phyloP scores from a whole-genome alignment of 257 asterid genomes.

The Solanum appendiculatum region DNA sequence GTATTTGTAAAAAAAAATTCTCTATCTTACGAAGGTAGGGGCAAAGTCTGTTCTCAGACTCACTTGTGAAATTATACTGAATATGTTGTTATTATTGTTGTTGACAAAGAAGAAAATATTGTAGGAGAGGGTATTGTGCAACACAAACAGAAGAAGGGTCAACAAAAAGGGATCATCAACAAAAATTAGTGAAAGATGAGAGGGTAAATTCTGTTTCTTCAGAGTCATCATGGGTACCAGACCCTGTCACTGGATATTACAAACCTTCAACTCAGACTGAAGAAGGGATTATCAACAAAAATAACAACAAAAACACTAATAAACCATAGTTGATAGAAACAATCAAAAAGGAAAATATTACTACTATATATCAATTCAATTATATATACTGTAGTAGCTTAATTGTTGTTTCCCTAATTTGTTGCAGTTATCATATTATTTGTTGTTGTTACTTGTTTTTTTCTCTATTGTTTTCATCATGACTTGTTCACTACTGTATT shows the following conservation, averaged over 20 bases:
- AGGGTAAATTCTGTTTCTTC: neutral
- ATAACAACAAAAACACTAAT: neutral
- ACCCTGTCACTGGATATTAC: neutral
- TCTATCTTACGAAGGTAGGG: neutral
- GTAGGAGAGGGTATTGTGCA: neutral
- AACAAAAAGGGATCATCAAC: neutral
- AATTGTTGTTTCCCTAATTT: neutral
- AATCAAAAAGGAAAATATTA: neutral
- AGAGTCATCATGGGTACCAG: conserved; percentile 1
- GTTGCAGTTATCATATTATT: neutral
- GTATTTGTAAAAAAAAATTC: neutral
- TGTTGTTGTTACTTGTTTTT: neutral
- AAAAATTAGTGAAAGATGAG: neutral
- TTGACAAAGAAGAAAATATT: neutral
- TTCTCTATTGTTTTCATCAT: neutral
- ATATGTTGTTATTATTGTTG: neutral
- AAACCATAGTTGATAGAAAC: neutral
- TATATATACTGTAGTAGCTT: neutral
- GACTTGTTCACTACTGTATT: neutral
- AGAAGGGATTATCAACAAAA: neutral
- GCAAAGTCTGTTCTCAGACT: neutral
- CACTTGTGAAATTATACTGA: neutral
- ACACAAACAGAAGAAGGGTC: neutral
- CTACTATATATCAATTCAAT: neutral
- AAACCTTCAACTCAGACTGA: neutral